Evolutionary conservation across 257 asterid genomes (phyloP), one percentile per base, ranked within the genome.

Genomic region (Prunella vulgaris): DNA sequence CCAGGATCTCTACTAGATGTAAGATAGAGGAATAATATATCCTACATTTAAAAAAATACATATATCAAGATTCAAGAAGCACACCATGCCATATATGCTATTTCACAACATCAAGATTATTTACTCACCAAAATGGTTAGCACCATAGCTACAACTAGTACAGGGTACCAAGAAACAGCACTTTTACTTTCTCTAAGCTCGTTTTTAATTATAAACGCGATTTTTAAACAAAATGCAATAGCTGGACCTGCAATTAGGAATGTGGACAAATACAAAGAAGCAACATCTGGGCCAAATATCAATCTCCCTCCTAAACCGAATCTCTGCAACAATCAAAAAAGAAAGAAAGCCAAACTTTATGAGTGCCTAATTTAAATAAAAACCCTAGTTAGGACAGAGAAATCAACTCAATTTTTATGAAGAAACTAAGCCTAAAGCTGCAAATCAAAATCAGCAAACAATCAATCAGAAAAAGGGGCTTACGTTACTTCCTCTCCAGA

Each of bases 1-100:
- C 98, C 98, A 7, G 98, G 98, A 74, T 92, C 96, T 80, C 85
- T 81, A 70, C 90, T 79, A 35, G 98, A 80, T 37, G 98, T 86
- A 74, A 87, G 78, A 74, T 89, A 81, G 74, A 92, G 90, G 69
- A 92, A 86, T 8, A 69, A 60, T 66, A 94, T 54, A 79, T 84
- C 97, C 99, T 94, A 93, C 51, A 28, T 62, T 28, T 51, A 9
- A 0, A 13, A 62, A 68, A 21, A 18, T 10, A 44, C 30, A 57
- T 12, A 53, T 60, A 69, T 69, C 67, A 69, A 59, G 48, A 46
- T 46, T 46, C 14, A 51, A 46, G 53, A 49, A 30, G 38, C 74
- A 32, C 20, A 21, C 49, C 33, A 17, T 30, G 52, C 14, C 25
- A 32, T 14, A 27, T 28, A 21, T n/a, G 53, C 53, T 25, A 46